phyloP scores from a whole-genome alignment of 2,329 filamentous ascomycete genomes.

The Fusarium sp. region DNA sequence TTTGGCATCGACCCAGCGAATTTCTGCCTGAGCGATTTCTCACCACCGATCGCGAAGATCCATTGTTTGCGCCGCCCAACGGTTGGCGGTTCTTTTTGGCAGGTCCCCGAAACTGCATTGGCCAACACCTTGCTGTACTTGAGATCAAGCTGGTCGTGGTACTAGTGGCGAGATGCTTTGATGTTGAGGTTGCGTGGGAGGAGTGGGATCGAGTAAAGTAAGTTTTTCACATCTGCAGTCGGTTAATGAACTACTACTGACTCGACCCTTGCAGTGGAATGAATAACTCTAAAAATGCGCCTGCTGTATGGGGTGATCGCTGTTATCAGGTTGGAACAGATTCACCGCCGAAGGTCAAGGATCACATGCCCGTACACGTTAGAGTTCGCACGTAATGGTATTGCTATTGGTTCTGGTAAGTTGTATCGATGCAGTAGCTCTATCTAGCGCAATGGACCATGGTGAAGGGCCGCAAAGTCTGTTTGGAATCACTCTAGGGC shows the following conservation, averaged over 20 bases:
- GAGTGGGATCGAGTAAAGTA: constrained; percentile 35
- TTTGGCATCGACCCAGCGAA: constrained; percentile 30
- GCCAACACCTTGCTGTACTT: constrained; percentile 65
- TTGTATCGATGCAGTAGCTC: too few relatives aligned
- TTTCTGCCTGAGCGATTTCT: constrained; percentile 40
- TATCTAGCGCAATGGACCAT: too few relatives aligned
- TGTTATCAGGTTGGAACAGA: constrained; percentile 56
- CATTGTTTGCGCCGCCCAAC: constrained; percentile 43
- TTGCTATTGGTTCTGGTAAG: neutral
- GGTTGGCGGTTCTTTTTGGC: constrained; percentile 67
- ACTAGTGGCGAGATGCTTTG: constrained; percentile 33
- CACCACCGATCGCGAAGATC: constrained; percentile 31
- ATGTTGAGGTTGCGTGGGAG: constrained; percentile 37
- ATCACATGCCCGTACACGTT: constrained; percentile 55
- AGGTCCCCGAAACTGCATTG: constrained; percentile 67
- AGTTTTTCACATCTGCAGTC: neutral
- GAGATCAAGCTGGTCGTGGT: constrained; percentile 32
- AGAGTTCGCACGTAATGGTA: neutral
- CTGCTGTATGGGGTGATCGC: constrained; percentile 50
- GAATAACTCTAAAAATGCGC: neutral
- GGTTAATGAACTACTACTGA: neutral
- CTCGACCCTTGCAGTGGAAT: neutral
- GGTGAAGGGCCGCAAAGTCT: too few relatives aligned
- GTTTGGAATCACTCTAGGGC: too few relatives aligned
- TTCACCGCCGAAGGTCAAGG: constrained; percentile 51